Base-by-base conservation (phyloP, 2,329 filamentous ascomycete species). In the Curvularia sp. region DNA sequence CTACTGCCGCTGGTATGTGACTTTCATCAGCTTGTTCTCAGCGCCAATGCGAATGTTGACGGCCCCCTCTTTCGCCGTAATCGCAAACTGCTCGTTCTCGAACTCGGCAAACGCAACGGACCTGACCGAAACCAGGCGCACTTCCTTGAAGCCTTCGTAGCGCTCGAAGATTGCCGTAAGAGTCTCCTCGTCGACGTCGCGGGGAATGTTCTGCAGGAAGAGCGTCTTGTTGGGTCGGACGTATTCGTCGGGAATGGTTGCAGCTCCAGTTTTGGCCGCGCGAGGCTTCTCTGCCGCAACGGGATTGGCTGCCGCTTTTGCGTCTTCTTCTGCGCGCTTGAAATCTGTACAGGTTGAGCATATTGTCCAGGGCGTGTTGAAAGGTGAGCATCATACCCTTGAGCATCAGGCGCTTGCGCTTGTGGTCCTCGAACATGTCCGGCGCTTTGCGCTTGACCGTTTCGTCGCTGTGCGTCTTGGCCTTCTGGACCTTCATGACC, bases 61-160 rank as follows among this genome's bases (percentile, higher is more conserved):
- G 31, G 92, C 96, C 64, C 89, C 92, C 83, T 98, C 94, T 84
- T 97, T 98, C 18, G 95, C 95, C 54, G 88, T 89, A 70, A 97
- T 97, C 28, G 95, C 93, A 42, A 92, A 93, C 48, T 89, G 85
- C 80, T 98, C 93, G 66, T 87, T 88, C 71, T 97, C 92, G 80
- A 98, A 99, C 78, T 99, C 95, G 60, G 97, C 92, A 77, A 99
- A 99, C 0, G 93, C 95, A 77, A 99, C 93, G 3, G 92, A 92
- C 51, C 94, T 84, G 30, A 92, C 91, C 5, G 94, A 93, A 46
- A 98, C 94, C 75, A 92, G 79, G 71, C 95, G 88, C 46, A 97
- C 91, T 81, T 99, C 95, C 75, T 89, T 90, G 83, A 99, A 97
- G 26, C 94, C 94, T 63, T 96, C 91, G 80, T 96, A 99, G 49